Base-by-base conservation (phyloP, 805 yeast genomes). In the Diddensiella santjacobensis region DNA sequence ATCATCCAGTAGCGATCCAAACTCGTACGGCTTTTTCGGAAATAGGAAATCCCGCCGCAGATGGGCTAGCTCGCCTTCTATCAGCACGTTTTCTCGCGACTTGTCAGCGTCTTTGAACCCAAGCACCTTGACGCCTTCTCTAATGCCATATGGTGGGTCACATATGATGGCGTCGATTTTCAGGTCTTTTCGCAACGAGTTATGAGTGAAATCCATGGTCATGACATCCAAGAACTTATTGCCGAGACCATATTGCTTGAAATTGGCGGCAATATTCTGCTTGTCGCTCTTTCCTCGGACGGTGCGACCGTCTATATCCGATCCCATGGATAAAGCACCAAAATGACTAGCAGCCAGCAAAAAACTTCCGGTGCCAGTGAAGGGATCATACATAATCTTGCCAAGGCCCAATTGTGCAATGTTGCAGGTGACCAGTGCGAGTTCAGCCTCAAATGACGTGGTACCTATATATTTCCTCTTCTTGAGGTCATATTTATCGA, bases 131-230 rank as follows among this genome's bases (percentile, higher is more conserved):
- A 93, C 77, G 2, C 98, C 96, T 65, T 93, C 99, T 57, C 99
- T 74, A 2, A 93, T 95, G 10, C 99, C 99, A 65, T 93, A 93
- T 0, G 99, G 99, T 1, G 99, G 99, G 67, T 93, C 99, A 62
- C 97, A 89, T 1, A 91, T 78, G 3, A 93, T 91, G 1, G 86
- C 74, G 62, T 93, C 96, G 11, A 93, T 73, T 22, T 56, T 61
- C 20, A 93, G 66, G 53, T 76, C 73, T 0, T 64, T 50, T 55
- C 96, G 73, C 46, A 93, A 71, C 2, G 96, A 84, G 64, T 85
- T 84, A 63, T 93, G 89, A 2, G 98, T 93, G 66, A 93, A 93
- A 68, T 93, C 99, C 93, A 93, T 87, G 13, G 95, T 83, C 57
- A 87, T 57, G 0, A 84, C 83, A 62, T 90, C 98, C 46, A 89